Evolutionary conservation across 371 early-diverging fungal species (phyloP).

Genomic region (Mortierella sp.): DNA sequence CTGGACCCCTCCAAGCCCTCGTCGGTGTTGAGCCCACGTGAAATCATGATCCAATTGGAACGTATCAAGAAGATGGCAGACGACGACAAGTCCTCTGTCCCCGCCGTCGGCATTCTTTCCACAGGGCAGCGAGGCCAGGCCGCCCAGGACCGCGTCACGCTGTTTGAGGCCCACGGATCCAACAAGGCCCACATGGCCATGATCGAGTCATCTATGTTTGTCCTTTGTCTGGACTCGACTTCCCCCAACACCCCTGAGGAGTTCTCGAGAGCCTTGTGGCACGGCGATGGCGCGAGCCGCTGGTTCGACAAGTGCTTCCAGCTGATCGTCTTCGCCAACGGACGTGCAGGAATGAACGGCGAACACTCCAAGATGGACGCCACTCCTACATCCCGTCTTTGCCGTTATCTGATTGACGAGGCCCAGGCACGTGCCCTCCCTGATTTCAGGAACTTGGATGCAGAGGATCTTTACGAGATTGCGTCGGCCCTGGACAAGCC

Average conservation of each 20-base stretch:
- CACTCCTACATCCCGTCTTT: slow-evolving; percentile 87
- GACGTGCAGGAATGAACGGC: slow-evolving; percentile 92
- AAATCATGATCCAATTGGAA: slow-evolving; percentile 39
- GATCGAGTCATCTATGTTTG: slow-evolving; percentile 88
- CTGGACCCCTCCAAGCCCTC: slow-evolving; percentile 63
- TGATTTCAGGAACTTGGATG: slow-evolving; percentile 39
- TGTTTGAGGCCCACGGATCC: slow-evolving; percentile 75
- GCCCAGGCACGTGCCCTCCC: slow-evolving; percentile 37
- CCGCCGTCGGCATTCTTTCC: slow-evolving; percentile 64
- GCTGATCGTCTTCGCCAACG: slow-evolving; percentile 94
- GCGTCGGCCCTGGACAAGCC: slow-evolving; percentile 57
- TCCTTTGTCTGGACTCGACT: slow-evolving; percentile 89
- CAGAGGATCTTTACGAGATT: slow-evolving; percentile 46
- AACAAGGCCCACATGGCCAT: slow-evolving; percentile 80
- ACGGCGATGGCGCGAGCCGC: slow-evolving; percentile 93
- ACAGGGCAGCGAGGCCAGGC: slow-evolving; percentile 65
- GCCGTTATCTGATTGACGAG: slow-evolving; percentile 41
- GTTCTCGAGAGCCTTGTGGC: slow-evolving; percentile 87
- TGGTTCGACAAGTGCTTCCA: slow-evolving; percentile 95
- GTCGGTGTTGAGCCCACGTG: slow-evolving; percentile 39
- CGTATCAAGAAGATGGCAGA: slow-evolving; percentile 45
- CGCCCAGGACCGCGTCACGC: slow-evolving; percentile 67
- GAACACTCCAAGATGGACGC: slow-evolving; percentile 98
- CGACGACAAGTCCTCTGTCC: slow-evolving; percentile 25
- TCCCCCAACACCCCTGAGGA: slow-evolving; percentile 86